These are phyloP conservation scores for Elasticomyces elasticus DNA, from an alignment of 495 filamentous ascomycete genomes.

Conservation along the genomic window DNA sequence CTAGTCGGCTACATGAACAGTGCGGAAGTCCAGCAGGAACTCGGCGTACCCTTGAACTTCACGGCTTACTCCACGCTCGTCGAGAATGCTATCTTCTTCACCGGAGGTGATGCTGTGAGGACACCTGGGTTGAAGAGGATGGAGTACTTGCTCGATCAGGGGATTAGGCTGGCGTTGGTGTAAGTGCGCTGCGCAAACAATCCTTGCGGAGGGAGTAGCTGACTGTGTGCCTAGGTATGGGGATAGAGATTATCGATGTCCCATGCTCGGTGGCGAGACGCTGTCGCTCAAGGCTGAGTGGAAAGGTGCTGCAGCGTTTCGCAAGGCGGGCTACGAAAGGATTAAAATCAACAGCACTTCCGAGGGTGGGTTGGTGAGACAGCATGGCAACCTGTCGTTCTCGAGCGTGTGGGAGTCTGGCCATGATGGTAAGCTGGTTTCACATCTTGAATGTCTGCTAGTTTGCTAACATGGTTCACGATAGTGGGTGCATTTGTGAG, in stretches of 20 bases:
- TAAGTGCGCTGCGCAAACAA: not conserved
- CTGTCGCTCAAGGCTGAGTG: conserved; percentile 20
- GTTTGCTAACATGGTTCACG: too few species aligned
- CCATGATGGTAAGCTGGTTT: too few species aligned
- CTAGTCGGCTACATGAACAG: conserved; percentile 14
- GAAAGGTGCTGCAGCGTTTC: not conserved
- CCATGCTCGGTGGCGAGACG: conserved; percentile 31
- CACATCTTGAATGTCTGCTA: too few species aligned
- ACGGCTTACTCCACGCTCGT: conserved; percentile 6
- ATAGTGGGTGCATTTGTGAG: too few species aligned
- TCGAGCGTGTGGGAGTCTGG: conserved; percentile 24
- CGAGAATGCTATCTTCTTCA: not conserved
- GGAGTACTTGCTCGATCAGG: conserved; percentile 42
- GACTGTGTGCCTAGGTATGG: conserved; percentile 43
- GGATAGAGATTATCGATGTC: conserved; percentile 28
- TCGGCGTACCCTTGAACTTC: conserved; percentile 29
- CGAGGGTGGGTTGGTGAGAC: conserved; percentile 22
- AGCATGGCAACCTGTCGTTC: conserved; percentile 27
- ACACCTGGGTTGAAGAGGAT: conserved; percentile 19
- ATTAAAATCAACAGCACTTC: not conserved
- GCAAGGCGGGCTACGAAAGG: conserved; percentile 2
- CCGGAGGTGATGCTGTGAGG: not conserved
- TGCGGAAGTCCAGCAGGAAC: conserved; percentile 23
- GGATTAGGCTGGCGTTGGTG: conserved; percentile 34
- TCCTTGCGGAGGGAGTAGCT: conserved; percentile 23